These are phyloP conservation scores for Kwoniella sp. DNA, from an alignment of 768 basidiomycete genomes.

Conservation along the genomic window DNA sequence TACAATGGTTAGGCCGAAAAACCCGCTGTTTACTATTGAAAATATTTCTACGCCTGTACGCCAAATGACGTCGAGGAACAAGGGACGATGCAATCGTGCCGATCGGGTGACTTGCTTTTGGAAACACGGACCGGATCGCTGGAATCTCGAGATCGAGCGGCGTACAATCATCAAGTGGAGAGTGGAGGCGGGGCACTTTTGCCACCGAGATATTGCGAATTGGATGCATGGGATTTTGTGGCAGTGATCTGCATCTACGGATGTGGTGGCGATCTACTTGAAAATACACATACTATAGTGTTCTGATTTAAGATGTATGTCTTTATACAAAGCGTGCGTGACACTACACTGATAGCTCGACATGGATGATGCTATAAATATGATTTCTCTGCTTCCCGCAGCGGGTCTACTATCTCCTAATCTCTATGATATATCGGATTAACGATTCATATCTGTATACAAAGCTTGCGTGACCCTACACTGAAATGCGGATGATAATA, in stretches of 20 bases:
- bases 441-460: no score
- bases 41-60: background rate
- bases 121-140: slow-evolving; percentile 13
- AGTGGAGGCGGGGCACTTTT: slow-evolving; percentile 9
- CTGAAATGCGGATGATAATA: no score
- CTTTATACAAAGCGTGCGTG: no score
- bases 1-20: no score
- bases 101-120: background rate
- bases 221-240: background rate
- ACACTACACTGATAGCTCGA: no score
- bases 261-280: no score
- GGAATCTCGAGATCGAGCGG: slow-evolving; percentile 12
- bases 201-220: background rate
- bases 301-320: no score
- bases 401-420: background rate
- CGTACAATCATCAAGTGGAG: background rate
- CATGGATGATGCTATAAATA: no score
- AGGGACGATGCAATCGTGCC: background rate
- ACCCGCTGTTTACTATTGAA: no score
- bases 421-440: no score
- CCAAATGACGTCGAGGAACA: slow-evolving; percentile 11
- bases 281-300: no score
- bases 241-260: background rate
- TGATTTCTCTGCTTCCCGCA: background rate
- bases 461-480: no score